These are phyloP conservation scores for Camelina hispida DNA, from an alignment of 345 rosid species.

Conservation along the genomic window DNA sequence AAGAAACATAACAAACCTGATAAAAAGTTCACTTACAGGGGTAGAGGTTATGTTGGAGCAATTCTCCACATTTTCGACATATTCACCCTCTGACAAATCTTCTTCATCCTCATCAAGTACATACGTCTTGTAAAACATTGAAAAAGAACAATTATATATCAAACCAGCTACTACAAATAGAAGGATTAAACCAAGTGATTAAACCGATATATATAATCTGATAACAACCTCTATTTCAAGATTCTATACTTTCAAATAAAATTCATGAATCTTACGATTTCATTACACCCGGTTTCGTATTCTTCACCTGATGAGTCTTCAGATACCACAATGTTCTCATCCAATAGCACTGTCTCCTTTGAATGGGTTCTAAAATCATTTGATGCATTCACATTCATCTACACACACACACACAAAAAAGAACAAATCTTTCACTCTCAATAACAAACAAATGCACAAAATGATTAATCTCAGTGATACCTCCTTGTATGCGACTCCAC, in stretches of 20 bases:
- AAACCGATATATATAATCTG: no score
- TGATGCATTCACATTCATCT: slow-evolving; percentile 19
- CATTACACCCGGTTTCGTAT: slow-evolving; percentile 20
- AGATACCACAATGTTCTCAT: slow-evolving; percentile 13
- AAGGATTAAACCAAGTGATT: no score
- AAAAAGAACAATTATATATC: background rate
- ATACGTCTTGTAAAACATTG: slow-evolving; percentile 32
- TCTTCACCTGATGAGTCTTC: background rate
- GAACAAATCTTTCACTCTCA: slow-evolving; percentile 12
- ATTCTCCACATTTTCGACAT: slow-evolving; percentile 22
- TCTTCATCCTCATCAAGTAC: slow-evolving; percentile 31
- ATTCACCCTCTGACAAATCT: slow-evolving; percentile 31
- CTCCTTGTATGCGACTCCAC: slow-evolving; percentile 39
- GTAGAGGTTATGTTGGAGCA: slow-evolving; percentile 11
- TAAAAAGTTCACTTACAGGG: slow-evolving; percentile 24
- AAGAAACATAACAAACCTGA: slow-evolving; percentile 15
- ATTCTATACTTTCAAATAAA: background rate
- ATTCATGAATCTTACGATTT: slow-evolving; percentile 27
- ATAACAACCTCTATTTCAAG: slow-evolving; percentile 6
- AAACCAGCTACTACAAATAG: slow-evolving; percentile 10
- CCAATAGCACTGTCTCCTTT: background rate
- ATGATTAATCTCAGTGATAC: slow-evolving; percentile 14
- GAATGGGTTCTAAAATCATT: background rate
- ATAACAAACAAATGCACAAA: background rate
- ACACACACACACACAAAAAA: background rate